Evolutionary conservation across 768 basidiomycete species (phyloP), one percentile per base, ranked within the genome.

Genomic region (Suillus placidus): DNA sequence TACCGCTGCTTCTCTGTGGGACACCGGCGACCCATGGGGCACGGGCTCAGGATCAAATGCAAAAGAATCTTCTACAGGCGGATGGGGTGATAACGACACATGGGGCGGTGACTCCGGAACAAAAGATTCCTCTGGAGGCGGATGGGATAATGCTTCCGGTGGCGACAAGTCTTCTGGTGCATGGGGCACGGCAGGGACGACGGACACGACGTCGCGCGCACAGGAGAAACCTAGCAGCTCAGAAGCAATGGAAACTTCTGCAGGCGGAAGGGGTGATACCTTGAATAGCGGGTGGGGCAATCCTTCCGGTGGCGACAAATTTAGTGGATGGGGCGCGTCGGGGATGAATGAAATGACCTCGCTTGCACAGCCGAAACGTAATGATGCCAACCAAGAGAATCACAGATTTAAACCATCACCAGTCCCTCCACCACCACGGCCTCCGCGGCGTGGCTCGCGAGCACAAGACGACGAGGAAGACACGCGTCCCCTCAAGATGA

Each of bases 361-460:
- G 20, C 20, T n/a, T 35, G 54, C 34, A 35, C 34, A 55, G 54
- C 26, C 18, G 58, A 60, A 60, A 60, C 30, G 40, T 20, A 43
- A 60, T 9, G 63, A 35, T 40, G n/a, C 61, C 23, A 37, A 62
- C 37, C 49, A 32, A 40, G 62, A 64, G 2, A 72, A 63, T 18
- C 40, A 65, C 37, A 76, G 56, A 30, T 30, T 16, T 30, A 63
- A 67, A 23, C 61, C 57, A 40, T 18, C 26, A 26, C 16, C 8
- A 20, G 20, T 62, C 20, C 65, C 72, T 12, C 73, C 76, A 1
- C 76, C 74, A 1, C 76, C 74, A 34, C 74, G 76, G 26, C 68
- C 72, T 23, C 68, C 64, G 43, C 72, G 71, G 3, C 18, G 40
- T 42, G 30, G 30, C 12, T 42, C 26, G 40, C 18, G 40, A 60